Conservation (phyloP, 83 land plant species). For the Picea abies region DNA sequence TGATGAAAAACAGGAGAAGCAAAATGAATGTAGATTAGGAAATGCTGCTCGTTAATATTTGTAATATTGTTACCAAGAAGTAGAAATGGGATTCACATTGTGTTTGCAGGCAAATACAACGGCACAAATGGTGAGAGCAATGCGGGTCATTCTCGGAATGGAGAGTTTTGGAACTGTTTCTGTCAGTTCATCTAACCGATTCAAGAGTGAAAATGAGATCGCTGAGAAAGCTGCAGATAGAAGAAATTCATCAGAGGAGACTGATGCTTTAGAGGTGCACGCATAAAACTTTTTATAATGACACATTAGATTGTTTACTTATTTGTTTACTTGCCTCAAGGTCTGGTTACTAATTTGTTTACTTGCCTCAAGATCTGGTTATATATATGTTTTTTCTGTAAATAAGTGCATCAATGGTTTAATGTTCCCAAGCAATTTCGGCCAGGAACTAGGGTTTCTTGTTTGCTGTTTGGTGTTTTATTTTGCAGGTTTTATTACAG, state of each 20-base stretch:
- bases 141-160: constrained; percentile 60
- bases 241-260: constrained; percentile 57
- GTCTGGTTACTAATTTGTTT: too few species aligned
- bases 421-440: too few species aligned
- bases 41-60: neutral
- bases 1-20: neutral
- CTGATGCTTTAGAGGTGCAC: constrained; percentile 84
- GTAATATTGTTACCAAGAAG: neutral
- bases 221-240: constrained; percentile 25
- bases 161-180: constrained; percentile 23
- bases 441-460: too few species aligned
- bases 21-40: neutral
- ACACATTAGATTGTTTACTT: too few species aligned
- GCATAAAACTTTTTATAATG: too few species aligned
- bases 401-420: too few species aligned
- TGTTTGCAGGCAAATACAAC: constrained; percentile 74
- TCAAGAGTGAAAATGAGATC: constrained; percentile 7
- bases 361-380: too few species aligned
- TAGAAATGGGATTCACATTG: neutral
- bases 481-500: too few species aligned
- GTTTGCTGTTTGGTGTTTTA: too few species aligned
- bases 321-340: too few species aligned
- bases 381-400: too few species aligned
- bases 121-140: constrained; percentile 77
- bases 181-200: neutral